Base-by-base conservation (phyloP, 257 asterid genomes). In the Jacaranda copaia region DNA sequence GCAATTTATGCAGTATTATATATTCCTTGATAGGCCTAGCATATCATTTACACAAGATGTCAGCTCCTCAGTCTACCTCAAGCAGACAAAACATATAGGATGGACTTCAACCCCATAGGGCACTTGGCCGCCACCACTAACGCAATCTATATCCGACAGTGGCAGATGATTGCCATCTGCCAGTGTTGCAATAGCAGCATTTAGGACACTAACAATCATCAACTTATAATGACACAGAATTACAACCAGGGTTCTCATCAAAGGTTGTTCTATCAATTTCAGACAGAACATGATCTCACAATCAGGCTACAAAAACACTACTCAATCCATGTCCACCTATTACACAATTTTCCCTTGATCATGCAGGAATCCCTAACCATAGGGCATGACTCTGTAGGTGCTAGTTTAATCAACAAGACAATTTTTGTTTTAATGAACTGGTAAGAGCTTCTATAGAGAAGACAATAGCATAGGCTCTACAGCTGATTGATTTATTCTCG, bases 61-160 rank as follows among this genome's bases (percentile, higher is more conserved):
- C 42, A 36, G 65, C 51, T 61, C 19, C 70, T 68, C 32, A 51
- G 4, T 25, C 68, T 55, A 66, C 38, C 49, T 56, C 49, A 18
- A 76, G 65, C 16, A 66, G 74, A 57, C 42, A 58, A 25, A 77
- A 10, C 14, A 57, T 19, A 19, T 15, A 8, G 46, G 16, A 0
- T 11, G 39, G 68, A 61, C 49, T 69, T 69, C 48, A 35, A 4
- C 0, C 74, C 14, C 12, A 16, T 25, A 13, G n/a, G 52, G 53
- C 57, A 72, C 20, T 42, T 39, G 67, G 49, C 14, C 45, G 42
- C 58, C 51, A 11, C 45, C 57, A 42, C 69, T 42, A 58, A 15
- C 39, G 42, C 55, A 43, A 15, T 71, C 8, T 19, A 64, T 40
- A 39, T 39, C 70, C 51, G 1, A 36, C 0, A 14, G 19, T 39